Evolutionary conservation across 352 stramenopile species (phyloP), one percentile per base, ranked within the genome.

Genomic region (Pythium brachiatum): DNA sequence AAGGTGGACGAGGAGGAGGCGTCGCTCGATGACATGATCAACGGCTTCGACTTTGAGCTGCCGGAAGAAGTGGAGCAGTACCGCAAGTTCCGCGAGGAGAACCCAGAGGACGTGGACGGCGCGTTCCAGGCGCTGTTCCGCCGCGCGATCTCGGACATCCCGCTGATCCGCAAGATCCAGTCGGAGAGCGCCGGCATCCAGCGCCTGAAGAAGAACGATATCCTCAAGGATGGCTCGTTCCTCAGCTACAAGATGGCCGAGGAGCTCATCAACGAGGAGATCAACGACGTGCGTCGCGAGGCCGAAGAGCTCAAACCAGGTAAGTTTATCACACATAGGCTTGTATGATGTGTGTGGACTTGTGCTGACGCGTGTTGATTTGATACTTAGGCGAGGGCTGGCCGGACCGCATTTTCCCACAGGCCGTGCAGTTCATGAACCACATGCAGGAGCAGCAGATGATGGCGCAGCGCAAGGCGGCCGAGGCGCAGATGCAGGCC

Each of bases 361-460:
- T 34, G 23, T 16, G 3, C 18, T 57, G 51, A 43, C 23, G 27
- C 18, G 18, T 51, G 15, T 34, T 34, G 23, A 13, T 21, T 31
- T 1, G 7, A 34, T 34, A 20, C 12, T 26, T 23, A 92, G 83
- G 82, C 60, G 83, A 94, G 69, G 83, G 83, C 54, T 94, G 86
- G 86, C 80, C 83, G 20, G 86, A 94, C 73, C 88, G 85, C 73
- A 94, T 94, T 53, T 94, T 94, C 74, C 81, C 86, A 21, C 83
- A 94, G 74, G 86, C 86, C 20, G 86, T 94, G 68, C 83, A 92
- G 75, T 94, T 92, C 74, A 89, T 94, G 83, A 94, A 91, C 43
- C 86, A 92, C 69, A 82, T 94, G 59, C 81, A 82, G 12, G 86
- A 94, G 59, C 86, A 94, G 70, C 86, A 94, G 73, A 91, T 89